Base-by-base conservation (phyloP, 2,329 filamentous ascomycete species). In the Colletotrichum lini region DNA sequence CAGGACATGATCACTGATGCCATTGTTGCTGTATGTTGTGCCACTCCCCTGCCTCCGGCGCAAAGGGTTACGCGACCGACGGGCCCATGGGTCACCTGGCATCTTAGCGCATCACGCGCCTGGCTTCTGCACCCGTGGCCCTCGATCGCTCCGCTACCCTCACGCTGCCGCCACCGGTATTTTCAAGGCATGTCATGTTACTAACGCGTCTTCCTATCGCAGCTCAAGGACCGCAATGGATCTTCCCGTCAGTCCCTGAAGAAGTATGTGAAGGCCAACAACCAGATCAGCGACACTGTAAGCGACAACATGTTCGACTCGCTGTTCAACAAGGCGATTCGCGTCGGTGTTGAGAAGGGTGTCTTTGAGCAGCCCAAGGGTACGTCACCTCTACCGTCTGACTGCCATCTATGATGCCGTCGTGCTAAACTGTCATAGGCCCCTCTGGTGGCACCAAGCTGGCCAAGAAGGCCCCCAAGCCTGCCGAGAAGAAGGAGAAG, bases 371-470 rank as follows among this genome's bases (percentile, higher is more conserved):
- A 96, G 82, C 95, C 95, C 79, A 98, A 98, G 91, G 95, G 94
- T 94, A 88, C 76, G 90, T 86, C 42, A 57, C 47, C 23, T 45
- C 4, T 9, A 35, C 30, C 7, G 30, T 35, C 8, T 9, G 30
- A 35, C 30, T n/a, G 40, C 18, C 12, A 5, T 13, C 12, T 2
- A 15, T 21, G 9, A 45, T 35, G 12, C 54, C 47, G 23, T 65
- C 21, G 12, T 73, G 56, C 71, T 80, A 81, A 35, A 40, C 12
- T 21, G 26, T 16, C 2, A 8, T 71, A 95, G 93, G 93, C 78
- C 88, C 94, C 72, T 98, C 95, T 74, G 95, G 95, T 72, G 93
- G 94, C 76, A 94, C 96, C 84, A 98, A 98, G 92, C 92, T 98
- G 72, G 93, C 92, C 72, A 96, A 96, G 91, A 95, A 94, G 87